These are phyloP conservation scores for Lenwebbia sp. DNA, from an alignment of 345 rosid genomes.

Conservation along the genomic window DNA sequence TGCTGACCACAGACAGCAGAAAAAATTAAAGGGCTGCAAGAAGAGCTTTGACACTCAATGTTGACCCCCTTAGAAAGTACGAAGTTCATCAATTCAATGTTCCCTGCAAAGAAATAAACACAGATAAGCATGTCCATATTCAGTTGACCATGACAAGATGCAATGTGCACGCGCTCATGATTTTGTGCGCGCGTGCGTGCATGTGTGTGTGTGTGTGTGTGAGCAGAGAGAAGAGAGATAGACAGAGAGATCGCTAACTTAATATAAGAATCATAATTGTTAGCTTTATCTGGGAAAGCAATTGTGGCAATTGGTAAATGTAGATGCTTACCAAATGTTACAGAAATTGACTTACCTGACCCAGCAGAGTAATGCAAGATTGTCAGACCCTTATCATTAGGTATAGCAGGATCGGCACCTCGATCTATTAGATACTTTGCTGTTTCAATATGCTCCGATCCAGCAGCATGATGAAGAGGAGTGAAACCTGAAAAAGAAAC, in stretches of 20 bases:
- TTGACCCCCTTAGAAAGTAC: slow-evolving; percentile 53
- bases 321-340: not conserved
- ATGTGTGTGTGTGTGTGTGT: too few species aligned
- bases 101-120: slow-evolving; percentile 24
- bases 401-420: slow-evolving; percentile 57
- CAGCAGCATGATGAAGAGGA: slow-evolving; percentile 84
- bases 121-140: not conserved
- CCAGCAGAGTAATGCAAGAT: slow-evolving; percentile 91
- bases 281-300: not conserved
- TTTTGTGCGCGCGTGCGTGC: not conserved
- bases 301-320: not conserved
- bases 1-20: slow-evolving; percentile 77
- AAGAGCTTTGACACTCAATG: slow-evolving; percentile 67
- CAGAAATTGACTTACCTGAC: slow-evolving; percentile 27
- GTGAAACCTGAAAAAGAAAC: slow-evolving; percentile 52
- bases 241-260: too few species aligned
- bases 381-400: slow-evolving; percentile 70
- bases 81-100: slow-evolving; percentile 47
- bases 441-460: slow-evolving; percentile 63
- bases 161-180: not conserved
- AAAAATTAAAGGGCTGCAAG: slow-evolving; percentile 80
- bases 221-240: too few species aligned
- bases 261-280: too few species aligned
- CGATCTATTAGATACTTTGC: slow-evolving; percentile 66
- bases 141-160: not conserved